Base-by-base conservation (phyloP, 768 basidiomycete species). In the Boletus bicolor region DNA sequence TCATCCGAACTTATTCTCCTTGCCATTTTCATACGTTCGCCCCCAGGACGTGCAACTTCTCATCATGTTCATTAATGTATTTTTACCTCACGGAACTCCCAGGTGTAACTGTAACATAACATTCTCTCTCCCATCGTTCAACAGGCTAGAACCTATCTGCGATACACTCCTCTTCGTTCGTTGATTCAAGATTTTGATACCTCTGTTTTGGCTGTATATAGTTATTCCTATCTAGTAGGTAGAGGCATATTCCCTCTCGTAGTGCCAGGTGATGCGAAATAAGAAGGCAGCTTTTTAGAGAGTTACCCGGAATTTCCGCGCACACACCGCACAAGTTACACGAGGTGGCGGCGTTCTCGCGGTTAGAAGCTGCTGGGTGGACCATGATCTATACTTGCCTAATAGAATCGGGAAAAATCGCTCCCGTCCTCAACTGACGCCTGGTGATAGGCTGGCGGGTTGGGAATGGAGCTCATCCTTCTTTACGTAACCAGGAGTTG, bases 161-260 rank as follows among this genome's bases (percentile, higher is more conserved):
- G 56, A 55, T 39, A 55, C 58, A 56, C 43, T 26, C 57, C 24
- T 24, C 52, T 65, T 57, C 37, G 64, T 64, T 61, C 58, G 17
- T 43, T 36, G 48, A 49, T 42, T 55, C 14, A 49, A 54, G 37
- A 54, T 35, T 9, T 48, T 51, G 54, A 55, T 57, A 57, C 51
- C 45, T 44, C 7, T 14, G 9, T 56, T 41, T 58, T 58, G 53
- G 43, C 32, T 66, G 65, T 69, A 66, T 64, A 68, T 71, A 68
- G 69, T 68, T 68, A 68, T 68, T 59, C 48, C 21, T 68, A 70
- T 68, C 57, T 67, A 66, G 61, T 45, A 49, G 34, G 47, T 59
- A 68, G 66, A 65, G 28, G 35, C 38, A 8, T 49, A 32, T 42
- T 47, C 32, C 37, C 21, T 32, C 49, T 44, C 26, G 9, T 15